Evolutionary conservation across 371 early-diverging fungal genomes (phyloP), one percentile per base, ranked within the genome.

Genomic region (Chytridiales sp.): DNA sequence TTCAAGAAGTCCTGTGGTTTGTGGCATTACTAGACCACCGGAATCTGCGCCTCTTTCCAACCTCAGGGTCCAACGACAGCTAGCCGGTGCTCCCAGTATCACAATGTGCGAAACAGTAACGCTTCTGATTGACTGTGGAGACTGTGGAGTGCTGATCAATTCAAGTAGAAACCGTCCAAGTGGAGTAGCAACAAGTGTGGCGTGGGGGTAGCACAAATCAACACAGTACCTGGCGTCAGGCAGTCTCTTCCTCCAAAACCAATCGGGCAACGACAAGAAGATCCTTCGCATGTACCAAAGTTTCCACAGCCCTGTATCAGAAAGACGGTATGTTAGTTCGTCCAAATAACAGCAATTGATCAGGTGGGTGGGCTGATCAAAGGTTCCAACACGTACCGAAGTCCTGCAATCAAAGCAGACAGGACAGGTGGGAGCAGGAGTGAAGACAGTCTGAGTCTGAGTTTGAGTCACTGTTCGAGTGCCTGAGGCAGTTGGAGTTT

Each of bases 181-280:
- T n/a, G n/a, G n/a, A n/a, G n/a, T n/a, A n/a, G n/a, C n/a, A n/a
- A n/a, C n/a, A n/a, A n/a, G n/a, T n/a, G n/a, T n/a, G n/a, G n/a
- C n/a, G n/a, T n/a, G n/a, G n/a, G n/a, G n/a, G n/a, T n/a, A n/a
- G n/a, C n/a, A 31, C n/a, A 27, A 39, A 44, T 3, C 21, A 29
- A 48, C 8, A 0, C 30, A 22, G 9, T 44, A 64, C 69, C 46
- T 49, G 92, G 88, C 30, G 84, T 68, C 39, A 83, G 70, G 62
- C 96, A 95, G 57, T 92, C 89, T 42, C 88, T 84, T n/a, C 93
- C 94, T 15, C 92, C 93, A 71, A 90, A 95, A 9, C 96, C 96
- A 15, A 83, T 72, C 0, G 88, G 87, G 64, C 96, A 95, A 39
- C 73, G 72, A 66, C 96, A 95, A 8, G 35, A 30, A 21, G 41